Evolutionary conservation across 768 basidiomycete species (phyloP).

Genomic region (Mycena filopes): DNA sequence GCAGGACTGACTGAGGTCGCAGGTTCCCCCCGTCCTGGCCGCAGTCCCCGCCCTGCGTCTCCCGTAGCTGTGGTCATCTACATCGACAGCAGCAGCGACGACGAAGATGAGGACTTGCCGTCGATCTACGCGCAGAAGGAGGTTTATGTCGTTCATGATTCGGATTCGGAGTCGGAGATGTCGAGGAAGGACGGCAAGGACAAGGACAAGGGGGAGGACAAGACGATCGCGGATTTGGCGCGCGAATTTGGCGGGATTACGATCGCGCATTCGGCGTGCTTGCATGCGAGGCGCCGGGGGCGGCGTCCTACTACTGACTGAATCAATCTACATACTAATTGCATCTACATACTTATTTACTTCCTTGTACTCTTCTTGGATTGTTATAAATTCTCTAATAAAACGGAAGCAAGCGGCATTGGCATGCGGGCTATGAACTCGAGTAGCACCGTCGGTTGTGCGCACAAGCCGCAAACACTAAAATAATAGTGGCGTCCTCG

Average conservation of each 20-base stretch:
- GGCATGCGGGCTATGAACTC: too few relatives aligned
- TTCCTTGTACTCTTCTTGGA: too few relatives aligned
- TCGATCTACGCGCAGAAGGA: slow-evolving; percentile 10
- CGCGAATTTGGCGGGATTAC: slow-evolving; percentile 19
- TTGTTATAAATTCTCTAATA: too few relatives aligned
- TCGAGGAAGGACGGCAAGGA: too few relatives aligned
- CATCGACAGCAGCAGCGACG: slow-evolving; percentile 21
- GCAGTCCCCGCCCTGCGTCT: slow-evolving; percentile 6
- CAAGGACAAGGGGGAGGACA: too few relatives aligned
- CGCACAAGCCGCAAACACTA: too few relatives aligned
- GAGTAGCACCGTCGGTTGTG: too few relatives aligned
- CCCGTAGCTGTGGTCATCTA: neutral
- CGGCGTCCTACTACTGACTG: too few relatives aligned
- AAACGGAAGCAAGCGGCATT: too few relatives aligned
- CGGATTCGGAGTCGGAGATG: slow-evolving; percentile 22
- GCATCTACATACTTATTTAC: too few relatives aligned
- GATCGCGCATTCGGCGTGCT: slow-evolving; percentile 20
- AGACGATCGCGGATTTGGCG: slow-evolving; percentile 13
- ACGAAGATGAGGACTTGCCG: neutral
- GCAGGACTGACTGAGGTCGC: neutral
- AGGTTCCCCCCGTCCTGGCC: slow-evolving; percentile 48
- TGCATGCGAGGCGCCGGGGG: slow-evolving; percentile 18
- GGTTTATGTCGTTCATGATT: slow-evolving; percentile 25
- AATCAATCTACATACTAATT: too few relatives aligned
- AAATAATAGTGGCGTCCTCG: too few relatives aligned